These are phyloP conservation scores for Diutina siamensis DNA, from an alignment of 1,139 yeast genomes.

Conservation along the genomic window DNA sequence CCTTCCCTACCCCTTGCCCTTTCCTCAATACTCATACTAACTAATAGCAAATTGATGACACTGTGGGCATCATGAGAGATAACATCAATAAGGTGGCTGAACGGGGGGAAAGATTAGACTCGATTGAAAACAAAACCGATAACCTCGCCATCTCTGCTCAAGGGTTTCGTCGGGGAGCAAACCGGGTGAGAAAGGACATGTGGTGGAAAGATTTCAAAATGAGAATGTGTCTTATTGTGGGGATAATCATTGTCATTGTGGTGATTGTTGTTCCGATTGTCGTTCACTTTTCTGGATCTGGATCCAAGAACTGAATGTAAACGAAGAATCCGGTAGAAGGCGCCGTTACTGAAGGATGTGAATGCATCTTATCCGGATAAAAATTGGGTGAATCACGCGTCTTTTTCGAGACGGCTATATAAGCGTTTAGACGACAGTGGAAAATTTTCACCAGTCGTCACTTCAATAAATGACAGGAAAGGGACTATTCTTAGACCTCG, in stretches of 20 bases:
- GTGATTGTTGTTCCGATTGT: conserved; percentile 93
- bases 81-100: conserved; percentile 94
- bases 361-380: no score
- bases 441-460: no score
- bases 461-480: no score
- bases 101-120: conserved; percentile 86
- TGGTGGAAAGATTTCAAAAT: conserved; percentile 99
- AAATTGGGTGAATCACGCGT: no score
- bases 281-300: conserved; percentile 69
- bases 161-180: conserved; percentile 94
- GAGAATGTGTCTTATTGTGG: conserved; percentile 84
- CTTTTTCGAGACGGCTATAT: no score
- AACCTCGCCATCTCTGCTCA: conserved; percentile 89
- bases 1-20: no score
- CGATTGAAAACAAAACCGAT: conserved; percentile 89
- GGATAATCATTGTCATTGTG: conserved; percentile 65
- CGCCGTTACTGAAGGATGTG: no score
- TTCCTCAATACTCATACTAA: conserved; percentile 9
- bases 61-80: conserved; percentile 97
- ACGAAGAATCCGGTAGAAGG: no score
- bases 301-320: no score
- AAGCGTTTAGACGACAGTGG: no score
- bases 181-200: conserved; percentile 96
- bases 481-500: no score
- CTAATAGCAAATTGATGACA: conserved; percentile 76